Evolutionary conservation across 441 rosid species (phyloP).

Genomic region (Gossypium trilobum): DNA sequence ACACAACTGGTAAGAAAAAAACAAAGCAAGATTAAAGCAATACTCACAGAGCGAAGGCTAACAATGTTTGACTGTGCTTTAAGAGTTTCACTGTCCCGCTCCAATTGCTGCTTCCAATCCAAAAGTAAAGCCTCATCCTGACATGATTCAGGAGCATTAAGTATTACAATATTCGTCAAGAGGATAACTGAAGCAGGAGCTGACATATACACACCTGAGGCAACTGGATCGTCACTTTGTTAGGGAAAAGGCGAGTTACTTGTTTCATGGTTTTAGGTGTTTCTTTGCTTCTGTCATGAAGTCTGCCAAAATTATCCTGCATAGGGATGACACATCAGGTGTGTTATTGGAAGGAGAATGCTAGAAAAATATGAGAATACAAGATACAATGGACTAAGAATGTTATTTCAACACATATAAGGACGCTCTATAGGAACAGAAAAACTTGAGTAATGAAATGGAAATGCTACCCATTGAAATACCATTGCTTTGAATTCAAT

Average conservation of each 20-base stretch:
- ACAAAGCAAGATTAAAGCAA: neutral
- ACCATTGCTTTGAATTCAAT: neutral
- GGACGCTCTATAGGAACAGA: neutral
- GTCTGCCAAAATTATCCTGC: conserved; percentile 85
- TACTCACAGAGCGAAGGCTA: conserved; percentile 66
- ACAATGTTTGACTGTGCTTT: conserved; percentile 71
- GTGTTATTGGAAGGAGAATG: neutral
- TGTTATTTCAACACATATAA: neutral
- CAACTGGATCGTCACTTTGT: conserved; percentile 81
- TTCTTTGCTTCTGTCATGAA: conserved; percentile 88
- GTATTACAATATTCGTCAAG: neutral
- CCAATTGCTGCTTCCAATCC: conserved; percentile 96
- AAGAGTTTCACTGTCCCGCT: conserved; percentile 79
- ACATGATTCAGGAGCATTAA: conserved; percentile 22
- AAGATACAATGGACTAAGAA: neutral
- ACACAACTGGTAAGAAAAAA: neutral
- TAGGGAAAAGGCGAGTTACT: conserved; percentile 79
- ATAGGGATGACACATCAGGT: neutral
- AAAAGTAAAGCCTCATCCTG: conserved; percentile 83
- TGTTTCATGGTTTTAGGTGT: conserved; percentile 83
- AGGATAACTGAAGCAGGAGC: neutral
- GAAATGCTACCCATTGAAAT: neutral
- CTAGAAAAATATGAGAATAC: neutral
- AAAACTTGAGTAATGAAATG: neutral
- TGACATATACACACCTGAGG: conserved; percentile 60